phyloP scores from a whole-genome alignment of 2,329 filamentous ascomycete genomes.

The Botrytis medusae region DNA sequence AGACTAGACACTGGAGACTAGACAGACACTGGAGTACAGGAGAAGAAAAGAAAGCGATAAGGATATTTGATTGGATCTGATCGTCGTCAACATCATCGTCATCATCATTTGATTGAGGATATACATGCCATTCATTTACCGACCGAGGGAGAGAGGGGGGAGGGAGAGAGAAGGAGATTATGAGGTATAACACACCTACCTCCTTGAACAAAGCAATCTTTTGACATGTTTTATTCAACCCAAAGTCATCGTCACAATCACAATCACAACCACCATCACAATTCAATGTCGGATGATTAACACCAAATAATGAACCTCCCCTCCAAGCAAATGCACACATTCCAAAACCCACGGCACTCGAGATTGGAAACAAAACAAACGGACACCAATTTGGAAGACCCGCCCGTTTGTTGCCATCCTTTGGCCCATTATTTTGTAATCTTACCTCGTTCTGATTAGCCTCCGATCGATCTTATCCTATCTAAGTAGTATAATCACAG shows the following conservation, averaged over 20 bases:
- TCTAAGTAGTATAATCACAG: neutral
- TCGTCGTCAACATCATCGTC: neutral
- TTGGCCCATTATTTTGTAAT: neutral
- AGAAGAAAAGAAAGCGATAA: too few species aligned
- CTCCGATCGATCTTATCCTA: accelerated
- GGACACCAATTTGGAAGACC: neutral
- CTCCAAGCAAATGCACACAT: neutral
- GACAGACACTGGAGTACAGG: too few species aligned
- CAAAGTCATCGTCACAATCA: neutral
- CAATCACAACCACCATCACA: neutral
- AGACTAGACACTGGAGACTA: too few species aligned
- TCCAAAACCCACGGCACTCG: neutral
- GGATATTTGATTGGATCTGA: neutral
- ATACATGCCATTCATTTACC: neutral
- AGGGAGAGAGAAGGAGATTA: neutral
- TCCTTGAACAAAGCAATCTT: neutral
- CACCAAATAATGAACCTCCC: neutral
- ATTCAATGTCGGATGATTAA: neutral
- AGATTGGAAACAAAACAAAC: neutral
- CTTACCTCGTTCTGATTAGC: neutral
- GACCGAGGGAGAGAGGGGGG: neutral
- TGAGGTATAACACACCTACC: neutral
- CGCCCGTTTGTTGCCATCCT: neutral
- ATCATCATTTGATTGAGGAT: neutral
- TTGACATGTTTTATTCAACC: neutral